Evolutionary conservation across 2,329 filamentous ascomycete genomes (phyloP).

Genomic region (Curvularia hawaiiensis): DNA sequence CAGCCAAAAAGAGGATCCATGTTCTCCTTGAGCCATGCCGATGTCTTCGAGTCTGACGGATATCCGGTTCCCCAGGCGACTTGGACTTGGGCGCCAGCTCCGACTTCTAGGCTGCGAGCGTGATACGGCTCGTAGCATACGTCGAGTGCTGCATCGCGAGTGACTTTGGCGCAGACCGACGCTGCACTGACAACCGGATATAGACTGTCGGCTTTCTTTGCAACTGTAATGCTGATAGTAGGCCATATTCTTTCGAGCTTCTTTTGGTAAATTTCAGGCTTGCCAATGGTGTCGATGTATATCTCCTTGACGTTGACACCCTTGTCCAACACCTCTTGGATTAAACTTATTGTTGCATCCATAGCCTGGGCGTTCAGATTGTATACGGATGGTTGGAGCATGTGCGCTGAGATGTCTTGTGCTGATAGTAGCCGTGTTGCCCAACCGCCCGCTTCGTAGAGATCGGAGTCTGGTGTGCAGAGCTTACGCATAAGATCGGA

Average conservation of each 20-base stretch:
- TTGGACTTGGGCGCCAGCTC: slow-evolving; percentile 39
- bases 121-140: slow-evolving; percentile 67
- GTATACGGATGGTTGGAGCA: slow-evolving; percentile 72
- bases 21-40: slow-evolving; percentile 79
- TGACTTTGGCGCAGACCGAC: slow-evolving; percentile 95
- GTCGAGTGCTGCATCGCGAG: slow-evolving; percentile 86
- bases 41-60: slow-evolving; percentile 82
- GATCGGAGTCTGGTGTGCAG: slow-evolving; percentile 66
- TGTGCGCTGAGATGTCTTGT: slow-evolving; percentile 77
- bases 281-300: slow-evolving; percentile 94
- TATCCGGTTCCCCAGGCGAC: slow-evolving; percentile 89
- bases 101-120: slow-evolving; percentile 30
- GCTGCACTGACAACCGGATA: slow-evolving; percentile 94
- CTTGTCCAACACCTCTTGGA: slow-evolving; percentile 73
- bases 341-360: slow-evolving; percentile 86
- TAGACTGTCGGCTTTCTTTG: slow-evolving; percentile 83
- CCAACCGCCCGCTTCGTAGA: slow-evolving; percentile 76
- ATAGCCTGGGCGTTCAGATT: slow-evolving; percentile 97
- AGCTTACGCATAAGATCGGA: slow-evolving; percentile 72
- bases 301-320: slow-evolving; percentile 87
- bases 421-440: slow-evolving; percentile 82
- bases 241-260: slow-evolving; percentile 86
- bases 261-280: slow-evolving; percentile 80
- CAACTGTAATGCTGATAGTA: slow-evolving; percentile 58
- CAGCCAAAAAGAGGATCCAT: slow-evolving; percentile 96